Base-by-base conservation (phyloP, 2,329 filamentous ascomycete genomes). In the Plenodomus lindquistii region DNA sequence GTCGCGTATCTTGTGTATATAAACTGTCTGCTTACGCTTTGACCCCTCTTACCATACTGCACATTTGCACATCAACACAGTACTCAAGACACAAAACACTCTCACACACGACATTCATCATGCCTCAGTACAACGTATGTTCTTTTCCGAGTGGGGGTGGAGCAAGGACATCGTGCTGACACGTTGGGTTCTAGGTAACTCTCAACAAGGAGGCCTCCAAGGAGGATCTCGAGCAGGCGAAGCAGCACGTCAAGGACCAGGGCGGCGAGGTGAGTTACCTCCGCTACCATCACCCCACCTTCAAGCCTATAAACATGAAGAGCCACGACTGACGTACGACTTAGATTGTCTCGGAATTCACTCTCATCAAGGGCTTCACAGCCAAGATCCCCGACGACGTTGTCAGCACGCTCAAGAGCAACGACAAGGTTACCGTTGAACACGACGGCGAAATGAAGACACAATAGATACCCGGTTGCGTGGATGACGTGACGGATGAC, bases 341-440 rank as follows among this genome's bases (percentile, higher is more conserved):
- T 24, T 10, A 31, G 73, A 94, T 97, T 76, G 84, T 77, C 46
- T 85, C 94, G 63, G 89, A 94, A 72, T 96, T 90, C 80, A 86
- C 77, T 52, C 76, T 96, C 63, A 91, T 96, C 81, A 95, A 93
- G 79, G 92, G 88, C 49, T 97, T 97, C 79, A 86, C 89, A 93
- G 91, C 91, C 64, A 79, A 83, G 48, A 90, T 89, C 73, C 83
- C 85, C 21, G 79, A 85, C 11, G 88, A 87, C 67, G 76, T 81
- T 15, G 77, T 96, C 48, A 74, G 74, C 31, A 82, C 86, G 4
- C 80, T 97, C 50, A 77, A 85, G 62, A 78, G 76, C 50, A 82
- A 88, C 76, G 83, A 89, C 56, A 81, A 91, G 66, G 79, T 97
- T 71, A 81, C 91, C 37, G 88, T 96, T 49, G 93, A 97, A 81